Conservation (phyloP, 2,329 filamentous ascomycete species). For the Aaosphaeria arxii region DNA sequence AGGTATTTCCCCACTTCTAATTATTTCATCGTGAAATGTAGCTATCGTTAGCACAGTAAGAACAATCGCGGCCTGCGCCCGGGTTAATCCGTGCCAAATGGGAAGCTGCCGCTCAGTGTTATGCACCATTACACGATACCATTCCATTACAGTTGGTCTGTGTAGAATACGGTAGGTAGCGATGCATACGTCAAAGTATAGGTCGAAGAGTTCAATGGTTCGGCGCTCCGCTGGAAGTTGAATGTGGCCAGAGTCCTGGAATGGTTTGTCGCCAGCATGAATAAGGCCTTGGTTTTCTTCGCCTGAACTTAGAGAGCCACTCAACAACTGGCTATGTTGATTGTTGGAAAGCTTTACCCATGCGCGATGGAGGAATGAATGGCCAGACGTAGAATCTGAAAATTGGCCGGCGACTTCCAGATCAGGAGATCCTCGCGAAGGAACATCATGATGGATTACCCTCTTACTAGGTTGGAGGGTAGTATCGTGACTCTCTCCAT, state of each 20-base stretch:
- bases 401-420: slow-evolving; percentile 55
- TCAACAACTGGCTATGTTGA: slow-evolving; percentile 40
- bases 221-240: slow-evolving; percentile 10
- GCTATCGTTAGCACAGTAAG: slow-evolving; percentile 44
- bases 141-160: slow-evolving; percentile 49
- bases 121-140: slow-evolving; percentile 34
- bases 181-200: slow-evolving; percentile 59
- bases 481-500: background rate
- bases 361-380: slow-evolving; percentile 62
- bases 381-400: slow-evolving; percentile 52
- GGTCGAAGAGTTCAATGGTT: slow-evolving; percentile 38
- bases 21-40: slow-evolving; percentile 46
- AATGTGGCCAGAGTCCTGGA: slow-evolving; percentile 36
- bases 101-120: slow-evolving; percentile 15
- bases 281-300: slow-evolving; percentile 46
- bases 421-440: slow-evolving; percentile 41
- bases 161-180: slow-evolving; percentile 58
- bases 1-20: slow-evolving; percentile 4
- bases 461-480: background rate
- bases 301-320: slow-evolving; percentile 6
- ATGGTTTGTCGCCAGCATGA: slow-evolving; percentile 52
- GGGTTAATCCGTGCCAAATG: slow-evolving; percentile 41
- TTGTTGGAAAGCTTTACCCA: slow-evolving; percentile 63
- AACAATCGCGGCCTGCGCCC: slow-evolving; percentile 42
- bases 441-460: slow-evolving; percentile 4